These are phyloP conservation scores for Microsporum canis DNA, from an alignment of 2,329 filamentous ascomycete genomes.

Conservation along the genomic window DNA sequence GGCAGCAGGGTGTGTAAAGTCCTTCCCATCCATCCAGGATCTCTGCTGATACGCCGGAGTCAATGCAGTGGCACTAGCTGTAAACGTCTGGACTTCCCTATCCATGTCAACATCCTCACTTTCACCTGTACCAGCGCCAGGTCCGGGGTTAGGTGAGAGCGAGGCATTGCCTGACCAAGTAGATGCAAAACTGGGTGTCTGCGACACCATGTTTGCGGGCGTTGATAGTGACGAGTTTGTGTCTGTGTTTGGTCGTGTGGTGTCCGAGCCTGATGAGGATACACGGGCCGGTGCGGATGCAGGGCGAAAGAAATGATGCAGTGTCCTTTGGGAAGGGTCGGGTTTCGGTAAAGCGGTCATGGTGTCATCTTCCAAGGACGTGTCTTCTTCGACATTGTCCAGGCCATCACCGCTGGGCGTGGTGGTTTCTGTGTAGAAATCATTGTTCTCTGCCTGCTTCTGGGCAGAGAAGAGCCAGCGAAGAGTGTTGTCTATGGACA, in stretches of 20 bases:
- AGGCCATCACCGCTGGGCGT: background rate
- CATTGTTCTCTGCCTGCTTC: slow-evolving; percentile 19
- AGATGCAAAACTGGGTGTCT: background rate
- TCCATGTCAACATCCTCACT: slow-evolving; percentile 23
- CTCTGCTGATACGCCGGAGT: slow-evolving; percentile 15
- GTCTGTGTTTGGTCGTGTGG: background rate
- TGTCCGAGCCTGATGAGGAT: background rate
- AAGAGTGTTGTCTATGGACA: slow-evolving; percentile 29
- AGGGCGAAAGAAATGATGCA: slow-evolving; percentile 32
- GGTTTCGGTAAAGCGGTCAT: slow-evolving; percentile 18
- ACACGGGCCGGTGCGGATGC: slow-evolving; percentile 14
- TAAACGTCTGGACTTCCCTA: slow-evolving; percentile 20
- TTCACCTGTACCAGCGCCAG: background rate
- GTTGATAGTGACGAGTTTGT: background rate
- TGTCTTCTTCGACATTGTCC: background rate
- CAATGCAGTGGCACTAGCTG: slow-evolving; percentile 13
- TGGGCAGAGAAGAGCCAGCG: slow-evolving; percentile 34
- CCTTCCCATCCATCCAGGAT: slow-evolving; percentile 21
- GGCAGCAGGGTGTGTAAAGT: slow-evolving; percentile 10
- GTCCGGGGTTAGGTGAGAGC: background rate
- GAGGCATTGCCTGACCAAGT: background rate
- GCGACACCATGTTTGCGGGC: background rate
- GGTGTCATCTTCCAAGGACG: slow-evolving; percentile 12
- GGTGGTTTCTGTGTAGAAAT: slow-evolving; percentile 11
- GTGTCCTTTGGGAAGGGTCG: slow-evolving; percentile 32